Base-by-base conservation (phyloP, 2,329 filamentous ascomycete genomes). In the Stachybotrys chlorohalonatus region DNA sequence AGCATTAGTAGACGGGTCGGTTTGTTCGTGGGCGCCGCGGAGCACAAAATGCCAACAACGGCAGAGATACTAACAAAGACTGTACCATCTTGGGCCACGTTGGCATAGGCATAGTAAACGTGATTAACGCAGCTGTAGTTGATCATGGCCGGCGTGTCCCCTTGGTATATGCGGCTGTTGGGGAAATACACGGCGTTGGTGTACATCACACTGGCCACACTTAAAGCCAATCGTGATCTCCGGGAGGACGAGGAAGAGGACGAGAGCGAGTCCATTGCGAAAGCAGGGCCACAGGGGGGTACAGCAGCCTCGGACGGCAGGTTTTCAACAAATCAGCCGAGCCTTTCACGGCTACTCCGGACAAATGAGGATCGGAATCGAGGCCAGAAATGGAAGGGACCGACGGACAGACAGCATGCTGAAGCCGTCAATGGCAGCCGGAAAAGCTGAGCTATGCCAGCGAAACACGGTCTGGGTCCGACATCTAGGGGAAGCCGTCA, bases 121-220 rank as follows among this genome's bases (percentile, higher is more conserved):
- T 90, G 86, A 60, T 86, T 91, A 63, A 93, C 84, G 63, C 86
- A 89, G 60, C 82, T 82, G 68, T 90, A 83, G 66, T 89, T 88
- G 64, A 93, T 74, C 54, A 83, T 83, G 1, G 83, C 87, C 0
- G 89, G 89, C 15, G 87, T 87, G 62, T 89, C 83, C 59, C 85
- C 81, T 55, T 80, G 78, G 70, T 91, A 90, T 60, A 90, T 82
- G 56, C 84, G 78, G 73, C 83, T 84, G 70, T 90, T 93, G n/a
- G 88, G 87, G 68, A 90, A 94, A 72, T 93, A 94, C 16, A 90
- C 86, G 24, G 86, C 89, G 69, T 94, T 94, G 64, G 81, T 82
- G 66, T 76, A 80, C 72, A 82, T 80, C 57, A 84, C 74, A 57
- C 67, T 66, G 36, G 67, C 62, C 55, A 72, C 66, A 67, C 75